phyloP scores from a whole-genome alignment of 192 early-diverging fungal species.

The Coemansia sp. region DNA sequence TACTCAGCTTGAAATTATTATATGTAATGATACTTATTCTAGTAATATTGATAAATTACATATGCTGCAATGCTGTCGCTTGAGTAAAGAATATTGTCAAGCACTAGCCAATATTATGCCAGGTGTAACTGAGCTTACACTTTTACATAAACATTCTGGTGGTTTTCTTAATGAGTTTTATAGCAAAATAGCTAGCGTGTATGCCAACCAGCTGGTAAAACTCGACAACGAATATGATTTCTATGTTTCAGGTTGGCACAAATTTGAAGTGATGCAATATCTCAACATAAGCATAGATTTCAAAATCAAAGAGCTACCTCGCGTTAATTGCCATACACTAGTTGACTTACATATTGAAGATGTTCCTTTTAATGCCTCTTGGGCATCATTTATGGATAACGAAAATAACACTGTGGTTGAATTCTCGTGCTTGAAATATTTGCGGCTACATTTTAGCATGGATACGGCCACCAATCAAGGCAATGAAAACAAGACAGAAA shows the following conservation, averaged over 20 bases:
- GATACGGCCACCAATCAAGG: not conserved
- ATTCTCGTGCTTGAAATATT: not conserved
- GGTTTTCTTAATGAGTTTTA: not conserved
- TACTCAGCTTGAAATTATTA: not conserved
- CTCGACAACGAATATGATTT: too few relatives aligned
- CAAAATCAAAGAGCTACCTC: not conserved
- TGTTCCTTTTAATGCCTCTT: not conserved
- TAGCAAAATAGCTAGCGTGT: not conserved
- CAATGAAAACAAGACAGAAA: too few relatives aligned
- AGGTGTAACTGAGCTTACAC: not conserved
- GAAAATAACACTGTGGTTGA: not conserved
- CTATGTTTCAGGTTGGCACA: not conserved
- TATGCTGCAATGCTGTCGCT: too few relatives aligned
- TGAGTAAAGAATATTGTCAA: not conserved
- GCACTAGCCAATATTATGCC: not conserved
- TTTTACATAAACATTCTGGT: not conserved
- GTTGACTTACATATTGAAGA: not conserved
- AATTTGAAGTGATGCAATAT: not conserved
- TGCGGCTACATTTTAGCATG: not conserved
- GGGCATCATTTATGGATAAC: not conserved
- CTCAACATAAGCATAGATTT: not conserved
- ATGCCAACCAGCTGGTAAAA: not conserved
- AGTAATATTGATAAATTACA: too few relatives aligned
- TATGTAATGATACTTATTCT: not conserved
- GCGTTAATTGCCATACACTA: not conserved